phyloP scores from a whole-genome alignment of 306 rosid species.

The Acacia crassicarpa region DNA sequence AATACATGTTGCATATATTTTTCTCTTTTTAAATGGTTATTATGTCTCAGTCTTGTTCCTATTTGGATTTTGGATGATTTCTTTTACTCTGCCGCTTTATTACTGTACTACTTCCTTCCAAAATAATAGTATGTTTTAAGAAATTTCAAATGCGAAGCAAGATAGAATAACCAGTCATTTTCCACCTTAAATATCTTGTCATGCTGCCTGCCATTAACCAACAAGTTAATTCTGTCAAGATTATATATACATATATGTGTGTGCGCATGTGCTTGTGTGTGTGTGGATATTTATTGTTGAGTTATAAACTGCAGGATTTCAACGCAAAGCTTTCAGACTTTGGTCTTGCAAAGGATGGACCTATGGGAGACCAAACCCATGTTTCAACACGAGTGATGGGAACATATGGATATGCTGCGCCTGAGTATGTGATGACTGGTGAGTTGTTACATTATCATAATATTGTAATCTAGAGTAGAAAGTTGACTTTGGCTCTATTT shows the following conservation, averaged over 20 bases:
- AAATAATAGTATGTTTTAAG: background rate
- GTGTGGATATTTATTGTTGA: conserved; percentile 29
- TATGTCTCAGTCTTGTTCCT: background rate
- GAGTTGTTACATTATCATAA: conserved; percentile 38
- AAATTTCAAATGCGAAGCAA: background rate
- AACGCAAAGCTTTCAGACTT: conserved; percentile 93
- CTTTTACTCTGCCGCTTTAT: background rate
- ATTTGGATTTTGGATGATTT: background rate
- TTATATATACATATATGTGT: background rate
- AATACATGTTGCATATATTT: conserved; percentile 14
- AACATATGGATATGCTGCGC: conserved; percentile 94
- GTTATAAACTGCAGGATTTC: conserved; percentile 62
- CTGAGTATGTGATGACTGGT: conserved; percentile 97
- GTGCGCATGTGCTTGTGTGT: too few relatives aligned
- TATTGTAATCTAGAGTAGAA: conserved; percentile 2
- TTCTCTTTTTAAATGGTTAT: background rate
- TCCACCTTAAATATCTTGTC: background rate
- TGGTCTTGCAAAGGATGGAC: conserved; percentile 98
- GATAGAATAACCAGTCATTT: background rate
- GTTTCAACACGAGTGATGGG: conserved; percentile 98
- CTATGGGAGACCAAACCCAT: conserved; percentile 97
- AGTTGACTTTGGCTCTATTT: conserved; percentile 10
- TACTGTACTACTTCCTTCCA: conserved; percentile 4
- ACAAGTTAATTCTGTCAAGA: conserved; percentile 27
- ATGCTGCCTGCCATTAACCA: conserved; percentile 22